These are phyloP conservation scores for Adansonia madagascariensis DNA, from an alignment of 441 rosid genomes.

Conservation along the genomic window DNA sequence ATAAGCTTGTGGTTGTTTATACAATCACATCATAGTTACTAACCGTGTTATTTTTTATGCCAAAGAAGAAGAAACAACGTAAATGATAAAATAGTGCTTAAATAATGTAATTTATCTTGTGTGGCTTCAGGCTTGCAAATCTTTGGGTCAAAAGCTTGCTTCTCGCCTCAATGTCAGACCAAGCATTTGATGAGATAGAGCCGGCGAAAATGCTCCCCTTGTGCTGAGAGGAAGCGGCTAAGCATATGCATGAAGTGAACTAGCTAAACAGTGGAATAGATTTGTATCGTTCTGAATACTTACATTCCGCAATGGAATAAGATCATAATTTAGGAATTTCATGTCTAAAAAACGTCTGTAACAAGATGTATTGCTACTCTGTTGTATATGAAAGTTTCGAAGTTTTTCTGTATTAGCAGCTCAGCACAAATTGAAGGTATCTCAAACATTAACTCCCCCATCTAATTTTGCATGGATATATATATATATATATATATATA, in stretches of 20 bases:
- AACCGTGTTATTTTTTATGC: background rate
- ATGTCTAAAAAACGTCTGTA: background rate
- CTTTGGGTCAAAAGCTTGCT: conserved; percentile 81
- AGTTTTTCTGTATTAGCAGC: background rate
- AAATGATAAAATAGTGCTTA: background rate
- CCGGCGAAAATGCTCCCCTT: background rate
- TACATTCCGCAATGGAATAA: background rate
- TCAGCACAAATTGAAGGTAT: too few species aligned
- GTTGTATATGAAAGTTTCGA: conserved; percentile 1
- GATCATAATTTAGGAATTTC: background rate
- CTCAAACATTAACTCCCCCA: too few species aligned
- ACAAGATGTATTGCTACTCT: background rate
- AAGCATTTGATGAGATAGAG: conserved; percentile 46
- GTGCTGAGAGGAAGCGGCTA: background rate
- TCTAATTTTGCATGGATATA: too few species aligned
- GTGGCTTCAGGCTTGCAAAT: conserved; percentile 61
- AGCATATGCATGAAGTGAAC: background rate
- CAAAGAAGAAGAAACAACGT: conserved; percentile 1
- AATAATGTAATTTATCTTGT: conserved; percentile 10
- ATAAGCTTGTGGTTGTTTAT: background rate
- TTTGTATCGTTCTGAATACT: background rate
- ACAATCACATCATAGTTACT: background rate
- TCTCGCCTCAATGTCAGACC: conserved; percentile 74
- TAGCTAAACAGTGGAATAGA: background rate
- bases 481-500: too few species aligned